phyloP scores from a whole-genome alignment of 768 basidiomycete species.

The Trametes maxima region DNA sequence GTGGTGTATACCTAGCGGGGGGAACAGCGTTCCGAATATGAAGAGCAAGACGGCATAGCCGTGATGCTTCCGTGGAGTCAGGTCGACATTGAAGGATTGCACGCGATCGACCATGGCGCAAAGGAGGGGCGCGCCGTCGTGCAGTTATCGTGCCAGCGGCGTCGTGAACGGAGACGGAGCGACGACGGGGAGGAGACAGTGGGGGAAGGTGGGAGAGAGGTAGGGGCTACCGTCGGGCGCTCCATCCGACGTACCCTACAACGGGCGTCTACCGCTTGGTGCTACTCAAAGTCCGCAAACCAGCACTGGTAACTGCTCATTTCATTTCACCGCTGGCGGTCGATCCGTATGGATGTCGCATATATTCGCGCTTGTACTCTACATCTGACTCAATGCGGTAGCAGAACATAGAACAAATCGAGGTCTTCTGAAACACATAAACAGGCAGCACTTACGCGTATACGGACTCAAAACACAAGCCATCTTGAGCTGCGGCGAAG shows the following conservation, averaged over 20 bases:
- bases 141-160: neutral
- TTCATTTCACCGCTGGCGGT: too few relatives aligned
- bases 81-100: constrained; percentile 49
- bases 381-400: too few relatives aligned
- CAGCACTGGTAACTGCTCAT: too few relatives aligned
- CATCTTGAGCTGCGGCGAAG: too few relatives aligned
- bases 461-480: too few relatives aligned
- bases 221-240: neutral
- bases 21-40: constrained; percentile 87
- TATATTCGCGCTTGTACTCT: too few relatives aligned
- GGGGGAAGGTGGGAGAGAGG: constrained; percentile 4
- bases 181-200: neutral
- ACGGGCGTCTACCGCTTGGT: constrained; percentile 6
- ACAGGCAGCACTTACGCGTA: too few relatives aligned
- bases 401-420: too few relatives aligned
- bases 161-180: neutral
- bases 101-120: constrained; percentile 14
- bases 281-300: neutral
- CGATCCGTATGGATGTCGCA: too few relatives aligned
- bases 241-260: neutral
- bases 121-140: neutral
- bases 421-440: too few relatives aligned
- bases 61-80: constrained; percentile 75
- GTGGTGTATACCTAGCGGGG: constrained; percentile 73
- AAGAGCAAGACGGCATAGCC: constrained; percentile 82